A percentile compares a stretch with the other conserved stretches of the same genome.
Conservation (phyloP, 805 yeast genomes). For the Brettanomyces bruxellensis region DNA sequence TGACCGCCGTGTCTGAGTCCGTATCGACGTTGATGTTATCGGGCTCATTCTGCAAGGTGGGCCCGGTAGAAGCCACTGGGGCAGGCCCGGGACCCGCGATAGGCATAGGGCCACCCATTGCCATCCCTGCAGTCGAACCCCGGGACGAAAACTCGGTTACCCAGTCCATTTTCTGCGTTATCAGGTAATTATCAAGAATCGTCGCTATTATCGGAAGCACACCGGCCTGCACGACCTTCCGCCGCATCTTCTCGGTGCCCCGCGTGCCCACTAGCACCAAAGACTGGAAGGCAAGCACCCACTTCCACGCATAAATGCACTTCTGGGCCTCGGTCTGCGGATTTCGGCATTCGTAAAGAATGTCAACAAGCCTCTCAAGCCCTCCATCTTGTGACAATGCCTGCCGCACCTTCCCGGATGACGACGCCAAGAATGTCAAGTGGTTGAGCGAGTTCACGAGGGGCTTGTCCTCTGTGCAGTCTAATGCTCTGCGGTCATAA, state of each 20-base stretch:
- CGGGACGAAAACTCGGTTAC: background rate
- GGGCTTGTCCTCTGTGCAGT: conserved; percentile 83
- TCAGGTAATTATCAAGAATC: conserved; percentile 75
- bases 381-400: conserved; percentile 89
- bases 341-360: conserved; percentile 67
- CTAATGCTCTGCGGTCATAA: conserved; percentile 88
- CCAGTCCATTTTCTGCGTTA: conserved; percentile 8
- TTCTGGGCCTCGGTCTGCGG: conserved; percentile 28
- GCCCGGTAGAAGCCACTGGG: no score
- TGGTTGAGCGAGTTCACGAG: conserved; percentile 87
- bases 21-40: background rate
- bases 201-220: conserved; percentile 87
- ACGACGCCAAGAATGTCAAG: conserved; percentile 76
- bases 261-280: conserved; percentile 85
- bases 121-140: background rate
- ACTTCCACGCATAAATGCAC: conserved; percentile 80
- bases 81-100: no score
- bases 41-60: no score
- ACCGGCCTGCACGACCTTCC: conserved; percentile 85
- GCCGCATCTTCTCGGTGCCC: conserved; percentile 80
- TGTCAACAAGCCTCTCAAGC: conserved; percentile 75
- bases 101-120: no score
- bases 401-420: conserved; percentile 84
- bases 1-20: conserved; percentile 1
- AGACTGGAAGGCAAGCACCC: conserved; percentile 94